Evolutionary conservation across 192 early-diverging fungal species (phyloP).

Genomic region (Backusella psychrophila): DNA sequence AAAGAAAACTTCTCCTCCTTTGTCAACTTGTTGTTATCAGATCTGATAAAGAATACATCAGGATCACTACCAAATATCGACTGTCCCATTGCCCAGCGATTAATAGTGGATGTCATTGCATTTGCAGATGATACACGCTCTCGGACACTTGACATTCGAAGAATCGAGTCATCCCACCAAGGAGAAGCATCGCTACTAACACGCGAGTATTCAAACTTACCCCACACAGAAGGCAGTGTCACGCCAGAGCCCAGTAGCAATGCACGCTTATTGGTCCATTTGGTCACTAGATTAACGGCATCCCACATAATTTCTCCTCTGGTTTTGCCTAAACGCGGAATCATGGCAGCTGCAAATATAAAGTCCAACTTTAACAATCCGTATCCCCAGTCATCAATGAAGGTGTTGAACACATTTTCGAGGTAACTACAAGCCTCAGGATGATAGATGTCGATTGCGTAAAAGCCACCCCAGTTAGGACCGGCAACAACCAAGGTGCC

Average conservation of each 20-base stretch:
- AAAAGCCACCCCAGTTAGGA: slow-evolving; percentile 42
- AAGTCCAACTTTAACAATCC: slow-evolving; percentile 48
- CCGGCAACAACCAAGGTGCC: slow-evolving; percentile 18
- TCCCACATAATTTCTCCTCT: slow-evolving; percentile 55
- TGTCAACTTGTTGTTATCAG: slow-evolving; percentile 29
- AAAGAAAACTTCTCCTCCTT: slow-evolving; percentile 22
- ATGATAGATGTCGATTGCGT: slow-evolving; percentile 45
- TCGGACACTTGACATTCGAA: slow-evolving; percentile 43
- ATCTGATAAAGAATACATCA: slow-evolving; percentile 48
- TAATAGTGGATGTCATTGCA: slow-evolving; percentile 44
- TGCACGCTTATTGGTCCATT: slow-evolving; percentile 31
- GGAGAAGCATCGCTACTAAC: slow-evolving; percentile 50
- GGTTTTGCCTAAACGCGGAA: slow-evolving; percentile 40
- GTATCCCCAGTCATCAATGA: slow-evolving; percentile 44
- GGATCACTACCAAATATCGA: slow-evolving; percentile 49
- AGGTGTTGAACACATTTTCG: slow-evolving; percentile 37
- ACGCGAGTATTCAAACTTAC: slow-evolving; percentile 43
- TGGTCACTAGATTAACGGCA: slow-evolving; percentile 38
- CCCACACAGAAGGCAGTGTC: slow-evolving; percentile 41
- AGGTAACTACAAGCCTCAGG: slow-evolving; percentile 39
- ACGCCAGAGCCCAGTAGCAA: slow-evolving; percentile 45
- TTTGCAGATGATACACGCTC: slow-evolving; percentile 48
- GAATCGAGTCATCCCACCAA: slow-evolving; percentile 44
- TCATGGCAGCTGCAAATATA: slow-evolving; percentile 46
- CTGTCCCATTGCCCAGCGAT: slow-evolving; percentile 41